Evolutionary conservation across 1,284 basidiomycete genomes (phyloP), one percentile per base, ranked within the genome.

Genomic region (Termitomyces sp.): DNA sequence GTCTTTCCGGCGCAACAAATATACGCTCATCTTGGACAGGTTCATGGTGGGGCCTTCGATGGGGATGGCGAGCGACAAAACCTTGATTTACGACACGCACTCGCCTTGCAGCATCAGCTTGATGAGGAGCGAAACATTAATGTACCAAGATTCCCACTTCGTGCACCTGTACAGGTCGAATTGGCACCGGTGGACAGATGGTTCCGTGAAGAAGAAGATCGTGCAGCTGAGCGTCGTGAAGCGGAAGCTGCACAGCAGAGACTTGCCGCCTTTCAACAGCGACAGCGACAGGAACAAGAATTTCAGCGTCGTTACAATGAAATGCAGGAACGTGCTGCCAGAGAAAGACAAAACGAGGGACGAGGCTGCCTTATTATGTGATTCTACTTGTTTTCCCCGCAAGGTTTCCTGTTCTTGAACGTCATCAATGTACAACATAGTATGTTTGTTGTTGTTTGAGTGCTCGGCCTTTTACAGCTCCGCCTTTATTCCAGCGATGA

Each of bases 1-100:
- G 47, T 63, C 4, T 78, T 78, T 54, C 52, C 57, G 3, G 28
- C 13, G 0, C 48, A 61, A 1, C 69, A 70, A 15, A 79, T 83
- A 17, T 84, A 85, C 56, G 52, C 57, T 0, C 83, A 85, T 58
- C 81, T 85, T 73, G 62, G 61, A 7, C 34, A 46, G 1, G 67
- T 58, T 3, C 83, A 84, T 59, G 80, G 78, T 6, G 72, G 74
- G 10, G 38, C 45, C 1, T 63, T 55, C 17, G 61, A 63, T 34
- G 44, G 47, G 4, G 53, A 58, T 34, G 50, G 41, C 5, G 59
- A 55, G 31, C 56, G 50, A 34, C 53, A 9, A 6, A 51, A 59
- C 31, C 21, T 33, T 24, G 58, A 58, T 38, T 42, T 41, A 26
- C 50, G 36, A 38, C 36, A 52, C 33, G 58, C 58, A 6, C 28